These are phyloP conservation scores for Juglanconis sp. DNA, from an alignment of 2,329 filamentous ascomycete genomes.

Conservation along the genomic window DNA sequence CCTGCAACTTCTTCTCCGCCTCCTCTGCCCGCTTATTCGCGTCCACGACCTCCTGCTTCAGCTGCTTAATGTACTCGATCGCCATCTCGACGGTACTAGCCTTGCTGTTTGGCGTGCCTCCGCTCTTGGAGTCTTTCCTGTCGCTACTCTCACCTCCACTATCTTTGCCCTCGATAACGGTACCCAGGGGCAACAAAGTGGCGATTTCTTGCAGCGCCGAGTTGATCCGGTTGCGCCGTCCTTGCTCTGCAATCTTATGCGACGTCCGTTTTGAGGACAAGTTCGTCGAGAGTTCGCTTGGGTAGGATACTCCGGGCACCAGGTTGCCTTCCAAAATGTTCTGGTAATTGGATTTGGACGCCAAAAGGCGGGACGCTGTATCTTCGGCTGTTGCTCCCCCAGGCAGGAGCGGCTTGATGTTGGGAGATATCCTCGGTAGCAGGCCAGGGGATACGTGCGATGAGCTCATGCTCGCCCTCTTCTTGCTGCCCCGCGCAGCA, in stretches of 20 bases:
- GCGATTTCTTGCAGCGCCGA: constrained; percentile 90
- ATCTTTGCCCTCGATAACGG: constrained; percentile 30
- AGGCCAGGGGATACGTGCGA: constrained; percentile 82
- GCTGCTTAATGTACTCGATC: constrained; percentile 87
- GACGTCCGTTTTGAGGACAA: constrained; percentile 94
- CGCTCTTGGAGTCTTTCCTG: constrained; percentile 37
- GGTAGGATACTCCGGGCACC: constrained; percentile 85
- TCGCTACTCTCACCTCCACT: constrained; percentile 43
- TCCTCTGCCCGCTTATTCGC: constrained; percentile 61
- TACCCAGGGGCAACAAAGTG: constrained; percentile 63
- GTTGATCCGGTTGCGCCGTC: constrained; percentile 91
- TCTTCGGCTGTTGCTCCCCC: constrained; percentile 54
- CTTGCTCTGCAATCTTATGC: constrained; percentile 97
- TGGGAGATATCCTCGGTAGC: constrained; percentile 85
- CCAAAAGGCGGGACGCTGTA: constrained; percentile 70
- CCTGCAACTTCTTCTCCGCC: constrained; percentile 58
- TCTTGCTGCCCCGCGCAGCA: constrained; percentile 59
- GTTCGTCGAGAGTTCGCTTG: constrained; percentile 86
- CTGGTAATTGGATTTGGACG: constrained; percentile 96
- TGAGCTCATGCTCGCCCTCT: constrained; percentile 64
- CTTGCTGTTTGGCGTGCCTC: constrained; percentile 73
- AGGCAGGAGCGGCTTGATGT: constrained; percentile 85
- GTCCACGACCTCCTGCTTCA: constrained; percentile 70
- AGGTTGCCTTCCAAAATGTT: constrained; percentile 93
- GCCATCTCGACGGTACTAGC: constrained; percentile 97